Conservation (phyloP, 768 basidiomycete species). For the Leccinum barrowsii region DNA sequence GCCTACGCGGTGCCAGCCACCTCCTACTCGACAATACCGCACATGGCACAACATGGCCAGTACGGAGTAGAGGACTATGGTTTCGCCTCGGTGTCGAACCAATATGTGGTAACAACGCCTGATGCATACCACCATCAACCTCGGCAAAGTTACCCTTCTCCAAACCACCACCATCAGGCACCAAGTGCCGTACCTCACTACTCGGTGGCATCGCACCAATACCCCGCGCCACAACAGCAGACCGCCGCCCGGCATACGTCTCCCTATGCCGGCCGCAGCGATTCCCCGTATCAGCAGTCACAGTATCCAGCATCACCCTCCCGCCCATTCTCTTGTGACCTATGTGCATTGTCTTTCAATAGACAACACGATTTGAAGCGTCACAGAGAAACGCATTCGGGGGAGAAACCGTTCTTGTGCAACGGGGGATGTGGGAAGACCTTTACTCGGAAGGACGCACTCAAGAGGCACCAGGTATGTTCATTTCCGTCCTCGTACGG, state of each 20-base stretch:
- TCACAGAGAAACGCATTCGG: constrained; percentile 80
- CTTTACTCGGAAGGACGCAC: constrained; percentile 81
- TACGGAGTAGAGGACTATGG: constrained; percentile 24
- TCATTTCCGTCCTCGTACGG: constrained; percentile 2
- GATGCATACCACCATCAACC: constrained; percentile 22
- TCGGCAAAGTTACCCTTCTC: constrained; percentile 26
- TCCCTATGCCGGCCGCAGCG: constrained; percentile 36
- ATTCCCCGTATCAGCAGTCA: constrained; percentile 24
- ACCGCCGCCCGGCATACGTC: constrained; percentile 20
- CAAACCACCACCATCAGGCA: constrained; percentile 30
- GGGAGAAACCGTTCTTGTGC: constrained; percentile 80
- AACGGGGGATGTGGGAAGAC: constrained; percentile 86
- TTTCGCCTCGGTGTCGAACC: constrained; percentile 17
- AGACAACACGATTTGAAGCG: constrained; percentile 83
- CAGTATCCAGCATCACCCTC: constrained; percentile 58
- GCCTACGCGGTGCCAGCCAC: constrained; percentile 15
- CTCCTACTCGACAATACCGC: constrained; percentile 20
- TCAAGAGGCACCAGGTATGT: constrained; percentile 80
- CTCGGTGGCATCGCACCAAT: constrained; percentile 27
- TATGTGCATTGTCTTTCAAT: constrained; percentile 81
- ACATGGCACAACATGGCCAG: constrained; percentile 18
- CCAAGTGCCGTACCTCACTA: constrained; percentile 33
- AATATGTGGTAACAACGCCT: constrained; percentile 18
- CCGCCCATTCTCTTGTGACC: constrained; percentile 63
- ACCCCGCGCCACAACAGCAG: constrained; percentile 27